A percentile compares a stretch with the other conserved stretches of the same genome.
Evolutionary conservation across 176 grass and related monocot species (phyloP).

Genomic region (Saccharum spontaneum): DNA sequence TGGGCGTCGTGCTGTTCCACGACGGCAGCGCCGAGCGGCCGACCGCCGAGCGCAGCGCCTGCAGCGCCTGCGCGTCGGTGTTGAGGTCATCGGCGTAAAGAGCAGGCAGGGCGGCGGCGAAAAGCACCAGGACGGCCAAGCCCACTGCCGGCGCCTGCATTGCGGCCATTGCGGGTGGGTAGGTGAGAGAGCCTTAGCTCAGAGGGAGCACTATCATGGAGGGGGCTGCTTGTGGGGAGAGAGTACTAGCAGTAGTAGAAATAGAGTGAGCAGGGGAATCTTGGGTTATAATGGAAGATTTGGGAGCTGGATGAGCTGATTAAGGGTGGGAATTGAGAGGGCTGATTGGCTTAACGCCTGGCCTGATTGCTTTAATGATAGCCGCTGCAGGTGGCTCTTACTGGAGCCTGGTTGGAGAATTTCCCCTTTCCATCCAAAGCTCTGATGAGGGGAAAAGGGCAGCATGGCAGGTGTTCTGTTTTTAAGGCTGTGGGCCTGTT

Average conservation of each 20-base stretch:
- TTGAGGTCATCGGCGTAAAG: conserved; percentile 49
- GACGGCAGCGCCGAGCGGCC: conserved; percentile 53
- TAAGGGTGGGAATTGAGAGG: conserved; percentile 8
- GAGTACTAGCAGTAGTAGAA: conserved; percentile 36
- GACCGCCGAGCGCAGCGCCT: conserved; percentile 61
- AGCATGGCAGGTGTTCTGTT: conserved; percentile 35
- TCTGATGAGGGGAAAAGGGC: neutral
- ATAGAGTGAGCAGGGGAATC: conserved; percentile 53
- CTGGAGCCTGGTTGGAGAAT: conserved; percentile 59
- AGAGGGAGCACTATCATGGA: conserved; percentile 30
- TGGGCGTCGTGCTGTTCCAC: conserved; percentile 66
- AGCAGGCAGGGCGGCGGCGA: conserved; percentile 9
- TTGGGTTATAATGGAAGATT: conserved; percentile 68
- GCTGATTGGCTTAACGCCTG: conserved; percentile 37
- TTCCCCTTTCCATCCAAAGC: conserved; percentile 41
- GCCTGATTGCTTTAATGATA: conserved; percentile 53
- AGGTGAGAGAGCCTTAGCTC: conserved; percentile 36
- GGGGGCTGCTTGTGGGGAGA: conserved; percentile 22
- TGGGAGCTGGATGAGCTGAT: conserved; percentile 32
- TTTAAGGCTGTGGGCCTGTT: no score
- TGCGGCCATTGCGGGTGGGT: conserved; percentile 45
- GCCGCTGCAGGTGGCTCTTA: conserved; percentile 34
- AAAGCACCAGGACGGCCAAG: conserved; percentile 33
- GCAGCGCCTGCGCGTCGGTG: conserved; percentile 62
- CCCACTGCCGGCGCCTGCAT: conserved; percentile 40